These are phyloP conservation scores for Exophiala xenobiotica DNA, from an alignment of 2,329 filamentous ascomycete species.

Conservation along the genomic window DNA sequence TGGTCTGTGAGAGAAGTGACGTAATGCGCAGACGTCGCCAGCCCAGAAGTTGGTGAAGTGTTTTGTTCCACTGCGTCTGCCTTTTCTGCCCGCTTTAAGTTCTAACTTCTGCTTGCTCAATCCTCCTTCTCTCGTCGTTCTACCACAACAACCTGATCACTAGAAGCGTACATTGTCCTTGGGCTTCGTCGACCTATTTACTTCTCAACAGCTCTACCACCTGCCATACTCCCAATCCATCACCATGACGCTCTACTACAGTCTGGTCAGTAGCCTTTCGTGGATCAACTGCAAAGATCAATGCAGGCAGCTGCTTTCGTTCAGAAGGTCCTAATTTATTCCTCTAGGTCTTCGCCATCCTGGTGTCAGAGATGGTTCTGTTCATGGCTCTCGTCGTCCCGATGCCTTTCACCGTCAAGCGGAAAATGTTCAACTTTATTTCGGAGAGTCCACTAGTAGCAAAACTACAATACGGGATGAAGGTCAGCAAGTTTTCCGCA, in stretches of 20 bases:
- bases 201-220: background rate
- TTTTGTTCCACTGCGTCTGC: background rate
- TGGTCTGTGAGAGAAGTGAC: background rate
- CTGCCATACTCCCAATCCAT: conserved; percentile 27
- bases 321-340: too few species aligned
- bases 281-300: conserved; percentile 3
- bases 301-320: too few species aligned
- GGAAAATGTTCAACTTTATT: conserved; percentile 92
- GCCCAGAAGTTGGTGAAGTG: background rate
- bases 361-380: conserved; percentile 52
- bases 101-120: background rate
- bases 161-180: too few species aligned
- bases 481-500: conserved; percentile 55
- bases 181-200: too few species aligned
- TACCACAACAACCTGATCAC: background rate
- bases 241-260: conserved; percentile 70
- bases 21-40: background rate
- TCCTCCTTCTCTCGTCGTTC: background rate
- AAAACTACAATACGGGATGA: conserved; percentile 95
- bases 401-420: conserved; percentile 80
- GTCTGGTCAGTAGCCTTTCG: conserved; percentile 29
- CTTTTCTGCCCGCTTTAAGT: background rate
- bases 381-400: conserved; percentile 63
- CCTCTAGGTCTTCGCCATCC: conserved; percentile 48
- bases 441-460: conserved; percentile 82